Conservation (phyloP, 2,329 filamentous ascomycete species). For the Graphiopsis chlorocephala region DNA sequence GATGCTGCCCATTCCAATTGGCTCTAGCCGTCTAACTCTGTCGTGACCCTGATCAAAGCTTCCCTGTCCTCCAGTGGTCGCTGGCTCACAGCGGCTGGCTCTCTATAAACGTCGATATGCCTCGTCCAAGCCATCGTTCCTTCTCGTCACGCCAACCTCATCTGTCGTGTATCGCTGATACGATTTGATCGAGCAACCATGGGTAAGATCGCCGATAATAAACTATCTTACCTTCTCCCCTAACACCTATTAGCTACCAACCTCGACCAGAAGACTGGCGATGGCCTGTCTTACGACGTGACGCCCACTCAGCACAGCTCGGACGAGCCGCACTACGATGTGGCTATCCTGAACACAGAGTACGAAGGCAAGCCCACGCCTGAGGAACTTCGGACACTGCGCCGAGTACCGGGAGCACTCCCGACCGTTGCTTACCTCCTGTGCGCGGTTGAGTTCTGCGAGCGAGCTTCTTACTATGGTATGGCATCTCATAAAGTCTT, state of each 20-base stretch:
- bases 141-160: neutral
- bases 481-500: neutral
- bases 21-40: neutral
- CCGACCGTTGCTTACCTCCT: conserved; percentile 54
- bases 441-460: conserved; percentile 58
- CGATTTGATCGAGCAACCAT: neutral
- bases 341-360: conserved; percentile 1
- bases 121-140: neutral
- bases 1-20: neutral
- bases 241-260: neutral
- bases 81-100: neutral
- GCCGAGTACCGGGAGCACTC: conserved; percentile 48
- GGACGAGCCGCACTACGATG: neutral
- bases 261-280: neutral
- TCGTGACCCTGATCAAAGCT: neutral
- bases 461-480: conserved; percentile 60
- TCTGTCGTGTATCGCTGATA: neutral
- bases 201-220: neutral
- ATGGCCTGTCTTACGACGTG: neutral
- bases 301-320: neutral
- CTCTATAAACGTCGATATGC: neutral
- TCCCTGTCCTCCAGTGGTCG: neutral
- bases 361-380: conserved; percentile 38
- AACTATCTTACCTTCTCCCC: neutral
- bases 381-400: conserved; percentile 45